phyloP scores from a whole-genome alignment of 805 yeast genomes.

The Saccharomycodes ludwigii region DNA sequence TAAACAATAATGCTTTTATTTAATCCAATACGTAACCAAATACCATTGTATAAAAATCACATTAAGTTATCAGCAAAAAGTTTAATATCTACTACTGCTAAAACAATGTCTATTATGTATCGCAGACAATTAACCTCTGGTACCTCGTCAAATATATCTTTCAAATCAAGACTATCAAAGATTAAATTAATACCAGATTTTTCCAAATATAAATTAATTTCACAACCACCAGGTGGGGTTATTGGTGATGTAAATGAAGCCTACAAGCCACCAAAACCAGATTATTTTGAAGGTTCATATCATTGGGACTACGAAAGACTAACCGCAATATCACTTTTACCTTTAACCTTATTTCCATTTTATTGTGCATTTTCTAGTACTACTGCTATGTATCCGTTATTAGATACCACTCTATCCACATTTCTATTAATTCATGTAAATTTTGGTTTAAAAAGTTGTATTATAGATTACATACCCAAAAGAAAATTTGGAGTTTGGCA shows the following conservation, averaged over 20 bases:
- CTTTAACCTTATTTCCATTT: slow-evolving; percentile 46
- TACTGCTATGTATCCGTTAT: slow-evolving; percentile 32
- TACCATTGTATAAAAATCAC: too few species aligned
- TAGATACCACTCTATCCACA: slow-evolving; percentile 47
- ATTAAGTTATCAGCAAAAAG: too few species aligned
- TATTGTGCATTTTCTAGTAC: slow-evolving; percentile 30
- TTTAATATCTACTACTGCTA: too few species aligned
- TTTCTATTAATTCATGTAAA: slow-evolving; percentile 50
- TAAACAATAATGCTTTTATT: too few species aligned
- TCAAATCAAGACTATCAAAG: too few species aligned
- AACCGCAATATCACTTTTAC: slow-evolving; percentile 49
- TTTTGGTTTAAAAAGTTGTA: slow-evolving; percentile 67
- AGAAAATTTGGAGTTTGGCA: slow-evolving; percentile 63
- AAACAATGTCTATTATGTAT: too few species aligned
- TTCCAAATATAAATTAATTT: slow-evolving; percentile 34
- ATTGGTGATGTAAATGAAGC: slow-evolving; percentile 68
- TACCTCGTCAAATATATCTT: too few species aligned
- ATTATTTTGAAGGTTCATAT: slow-evolving; percentile 49
- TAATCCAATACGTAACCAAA: too few species aligned
- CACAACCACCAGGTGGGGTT: slow-evolving; percentile 65
- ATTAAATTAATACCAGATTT: too few species aligned
- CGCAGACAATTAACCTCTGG: too few species aligned
- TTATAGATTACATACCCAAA: slow-evolving; percentile 64
- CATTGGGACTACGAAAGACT: slow-evolving; percentile 67
- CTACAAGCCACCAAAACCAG: slow-evolving; percentile 44